Conservation (phyloP, 164 flowering plant genomes). For the Houttuynia cordata region DNA sequence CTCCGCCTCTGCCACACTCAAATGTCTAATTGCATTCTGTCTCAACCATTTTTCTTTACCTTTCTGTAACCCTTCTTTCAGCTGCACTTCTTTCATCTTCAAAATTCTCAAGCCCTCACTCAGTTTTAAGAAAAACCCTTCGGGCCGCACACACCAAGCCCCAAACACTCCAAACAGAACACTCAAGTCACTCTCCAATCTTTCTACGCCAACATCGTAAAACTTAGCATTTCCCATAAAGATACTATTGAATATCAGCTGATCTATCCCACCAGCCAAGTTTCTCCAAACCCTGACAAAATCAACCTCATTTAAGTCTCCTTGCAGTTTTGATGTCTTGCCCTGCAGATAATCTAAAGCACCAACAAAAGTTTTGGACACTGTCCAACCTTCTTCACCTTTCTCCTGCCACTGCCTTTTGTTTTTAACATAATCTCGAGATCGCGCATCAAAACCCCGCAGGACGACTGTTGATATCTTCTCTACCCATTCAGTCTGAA, state of each 20-base stretch:
- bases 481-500: slow-evolving; percentile 69
- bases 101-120: slow-evolving; percentile 66
- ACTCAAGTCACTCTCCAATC: slow-evolving; percentile 50
- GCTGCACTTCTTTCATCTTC: slow-evolving; percentile 45
- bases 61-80: slow-evolving; percentile 20
- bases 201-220: slow-evolving; percentile 51
- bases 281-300: slow-evolving; percentile 76
- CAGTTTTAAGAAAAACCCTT: slow-evolving; percentile 74
- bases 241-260: slow-evolving; percentile 42
- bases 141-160: slow-evolving; percentile 89
- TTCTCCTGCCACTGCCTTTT: slow-evolving; percentile 87
- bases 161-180: slow-evolving; percentile 67
- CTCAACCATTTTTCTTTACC: slow-evolving; percentile 55
- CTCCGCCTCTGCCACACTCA: slow-evolving; percentile 50
- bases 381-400: slow-evolving; percentile 47
- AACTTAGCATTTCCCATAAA: slow-evolving; percentile 63
- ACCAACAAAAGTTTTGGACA: slow-evolving; percentile 49
- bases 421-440: slow-evolving; percentile 70
- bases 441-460: slow-evolving; percentile 73
- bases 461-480: slow-evolving; percentile 65
- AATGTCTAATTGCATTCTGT: slow-evolving; percentile 43
- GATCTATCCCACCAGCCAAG: slow-evolving; percentile 60
- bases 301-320: slow-evolving; percentile 46
- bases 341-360: slow-evolving; percentile 81
- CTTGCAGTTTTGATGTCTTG: slow-evolving; percentile 45